phyloP scores from a whole-genome alignment of 2,329 filamentous ascomycete species.

The Fusarium nelsonii region DNA sequence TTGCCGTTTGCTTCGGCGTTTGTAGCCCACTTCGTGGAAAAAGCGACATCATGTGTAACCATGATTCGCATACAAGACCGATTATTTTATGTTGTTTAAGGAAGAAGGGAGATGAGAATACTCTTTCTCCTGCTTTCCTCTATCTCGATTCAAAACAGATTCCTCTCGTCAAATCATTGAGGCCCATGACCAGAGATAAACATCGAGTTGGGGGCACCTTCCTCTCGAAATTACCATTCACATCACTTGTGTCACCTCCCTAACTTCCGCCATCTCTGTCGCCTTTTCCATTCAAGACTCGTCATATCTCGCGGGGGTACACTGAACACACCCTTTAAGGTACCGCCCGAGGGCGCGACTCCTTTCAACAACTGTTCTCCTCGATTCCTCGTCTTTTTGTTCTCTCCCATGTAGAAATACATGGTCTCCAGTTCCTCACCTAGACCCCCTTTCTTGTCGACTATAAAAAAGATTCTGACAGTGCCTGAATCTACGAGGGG shows the following conservation, averaged over 20 bases:
- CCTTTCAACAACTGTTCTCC: constrained; percentile 1
- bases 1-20: neutral
- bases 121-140: neutral
- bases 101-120: neutral
- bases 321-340: constrained; percentile 7
- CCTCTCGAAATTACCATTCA: neutral
- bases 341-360: neutral
- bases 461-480: no score
- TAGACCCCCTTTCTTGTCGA: neutral
- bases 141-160: neutral
- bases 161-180: neutral
- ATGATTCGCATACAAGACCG: neutral
- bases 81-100: no score
- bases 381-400: neutral
- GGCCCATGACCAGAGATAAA: neutral
- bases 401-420: neutral
- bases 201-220: neutral
- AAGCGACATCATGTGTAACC: constrained; percentile 14
- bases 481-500: neutral
- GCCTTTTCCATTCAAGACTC: constrained; percentile 2
- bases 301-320: constrained; percentile 25
- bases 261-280: neutral
- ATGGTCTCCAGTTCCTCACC: neutral
- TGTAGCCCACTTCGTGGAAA: neutral
- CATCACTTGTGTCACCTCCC: constrained; percentile 4